These are phyloP conservation scores for Zea luxurians DNA, from an alignment of 176 grass and related monocot genomes.

Conservation along the genomic window DNA sequence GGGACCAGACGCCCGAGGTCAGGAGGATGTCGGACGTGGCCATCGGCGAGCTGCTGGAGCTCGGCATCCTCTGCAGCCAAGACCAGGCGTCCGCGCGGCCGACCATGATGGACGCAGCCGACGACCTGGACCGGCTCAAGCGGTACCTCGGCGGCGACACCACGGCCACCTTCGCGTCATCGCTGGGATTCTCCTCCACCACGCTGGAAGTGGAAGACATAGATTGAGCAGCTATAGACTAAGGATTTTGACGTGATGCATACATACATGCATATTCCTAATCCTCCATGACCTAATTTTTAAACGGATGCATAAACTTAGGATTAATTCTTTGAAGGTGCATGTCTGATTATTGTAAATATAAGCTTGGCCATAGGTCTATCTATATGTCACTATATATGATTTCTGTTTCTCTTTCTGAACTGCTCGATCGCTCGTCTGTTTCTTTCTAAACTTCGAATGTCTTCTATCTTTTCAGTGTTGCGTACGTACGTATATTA, in stretches of 20 bases:
- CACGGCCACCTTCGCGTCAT: constrained; percentile 73
- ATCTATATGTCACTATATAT: neutral
- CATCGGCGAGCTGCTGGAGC: constrained; percentile 77
- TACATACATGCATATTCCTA: neutral
- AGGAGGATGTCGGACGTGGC: constrained; percentile 80
- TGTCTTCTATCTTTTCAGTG: constrained; percentile 1
- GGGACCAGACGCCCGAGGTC: constrained; percentile 61
- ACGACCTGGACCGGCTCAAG: constrained; percentile 80
- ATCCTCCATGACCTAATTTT: neutral
- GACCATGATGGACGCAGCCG: constrained; percentile 79
- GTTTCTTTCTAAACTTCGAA: neutral
- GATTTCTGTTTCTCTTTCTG: neutral
- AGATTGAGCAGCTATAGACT: neutral
- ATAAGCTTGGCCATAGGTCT: neutral
- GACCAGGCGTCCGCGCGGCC: constrained; percentile 58
- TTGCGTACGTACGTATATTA: neutral
- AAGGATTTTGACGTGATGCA: neutral
- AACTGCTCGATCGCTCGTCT: neutral
- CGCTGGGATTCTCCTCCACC: constrained; percentile 63
- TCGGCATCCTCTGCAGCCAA: constrained; percentile 76
- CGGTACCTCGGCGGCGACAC: constrained; percentile 74
- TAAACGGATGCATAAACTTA: constrained; percentile 7
- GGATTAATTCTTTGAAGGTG: constrained; percentile 39
- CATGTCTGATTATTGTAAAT: constrained; percentile 27
- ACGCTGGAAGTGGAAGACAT: constrained; percentile 67